Evolutionary conservation across 176 grass and related monocot genomes (phyloP), one percentile per base, ranked within the genome.

Genomic region (Ampelocalamus luodianensis): DNA sequence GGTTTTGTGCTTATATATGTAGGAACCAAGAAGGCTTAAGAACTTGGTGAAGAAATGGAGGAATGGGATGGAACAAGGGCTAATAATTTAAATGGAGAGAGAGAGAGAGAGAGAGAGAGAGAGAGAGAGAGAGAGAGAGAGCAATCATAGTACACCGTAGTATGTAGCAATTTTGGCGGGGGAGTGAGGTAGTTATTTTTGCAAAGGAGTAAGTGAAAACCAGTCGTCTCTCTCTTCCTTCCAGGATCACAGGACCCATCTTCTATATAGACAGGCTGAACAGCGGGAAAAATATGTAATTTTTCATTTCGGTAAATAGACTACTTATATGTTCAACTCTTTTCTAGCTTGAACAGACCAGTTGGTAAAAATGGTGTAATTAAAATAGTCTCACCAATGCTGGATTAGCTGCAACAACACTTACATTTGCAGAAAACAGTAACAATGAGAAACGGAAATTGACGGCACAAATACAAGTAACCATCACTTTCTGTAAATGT

Each of bases 401-500:
- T 65, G 46, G 60, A 63, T 74, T 74, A 75, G 50, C 70, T 23
- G 29, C 73, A 29, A 14, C 4, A 77, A 12, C 38, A 38, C 38
- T 55, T 65, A 26, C 68, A 68, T 46, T 55, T 2, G 8, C 29
- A 23, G 56, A 10, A 65, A 65, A 32, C 16, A 73, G 32, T 3
- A 7, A 20, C 29, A 14, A 66, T 29, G 67, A 56, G 50, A 72
- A 58, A 17, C 12, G 23, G 17, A 22, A 48, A 45, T 60, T 43
- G 38, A 32, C 43, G 17, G 69, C 49, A 38, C 50, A 80, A 49
- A 59, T 40, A 67, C 18, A 48, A 65, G 72, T 5, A 49, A 37
- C 50, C n/a, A 79, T 83, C 58, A 68, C n/a, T 61, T 69, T 17
- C 61, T 37, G 62, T 76, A 54, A 85, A 76, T 71, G 88, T 81